phyloP scores from a whole-genome alignment of 2,329 filamentous ascomycete species.

The Hymenoscyphus occultus region DNA sequence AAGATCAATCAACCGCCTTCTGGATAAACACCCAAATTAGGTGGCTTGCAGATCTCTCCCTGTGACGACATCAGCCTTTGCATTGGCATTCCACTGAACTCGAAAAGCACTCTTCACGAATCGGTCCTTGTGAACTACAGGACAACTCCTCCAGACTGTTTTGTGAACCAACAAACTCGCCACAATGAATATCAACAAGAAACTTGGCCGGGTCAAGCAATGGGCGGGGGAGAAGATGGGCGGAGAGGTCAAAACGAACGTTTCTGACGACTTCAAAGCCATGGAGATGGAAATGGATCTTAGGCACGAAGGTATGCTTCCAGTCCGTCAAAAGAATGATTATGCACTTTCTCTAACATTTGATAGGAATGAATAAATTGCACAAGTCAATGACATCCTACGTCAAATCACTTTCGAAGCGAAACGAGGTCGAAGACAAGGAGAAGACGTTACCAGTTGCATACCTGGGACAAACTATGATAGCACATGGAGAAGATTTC shows the following conservation, averaged over 20 bases:
- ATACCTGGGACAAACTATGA: constrained; percentile 81
- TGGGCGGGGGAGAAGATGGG: constrained; percentile 98
- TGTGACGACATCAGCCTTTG: constrained; percentile 2
- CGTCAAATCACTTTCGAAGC: constrained; percentile 82
- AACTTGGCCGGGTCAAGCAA: constrained; percentile 93
- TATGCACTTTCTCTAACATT: constrained; percentile 21
- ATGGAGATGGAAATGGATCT: constrained; percentile 88
- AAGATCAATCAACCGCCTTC: constrained; percentile 5
- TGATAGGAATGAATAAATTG: constrained; percentile 82
- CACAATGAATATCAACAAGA: constrained; percentile 58
- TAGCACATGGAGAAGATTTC: constrained; percentile 87
- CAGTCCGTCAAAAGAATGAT: not conserved
- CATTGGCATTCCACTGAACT: constrained; percentile 7
- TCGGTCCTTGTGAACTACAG: not conserved
- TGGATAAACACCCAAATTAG: constrained; percentile 13
- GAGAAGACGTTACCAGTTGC: constrained; percentile 81
- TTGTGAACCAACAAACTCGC: constrained; percentile 16
- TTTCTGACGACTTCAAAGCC: constrained; percentile 86
- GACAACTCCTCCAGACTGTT: not conserved
- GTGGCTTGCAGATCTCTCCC: constrained; percentile 8
- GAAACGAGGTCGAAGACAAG: constrained; percentile 79
- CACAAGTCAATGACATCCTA: constrained; percentile 84
- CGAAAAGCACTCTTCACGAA: not conserved
- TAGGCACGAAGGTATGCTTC: constrained; percentile 73
- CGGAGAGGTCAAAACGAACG: constrained; percentile 78